Base-by-base conservation (phyloP, 2,329 filamentous ascomycete species). In the Penicillium italicum region DNA sequence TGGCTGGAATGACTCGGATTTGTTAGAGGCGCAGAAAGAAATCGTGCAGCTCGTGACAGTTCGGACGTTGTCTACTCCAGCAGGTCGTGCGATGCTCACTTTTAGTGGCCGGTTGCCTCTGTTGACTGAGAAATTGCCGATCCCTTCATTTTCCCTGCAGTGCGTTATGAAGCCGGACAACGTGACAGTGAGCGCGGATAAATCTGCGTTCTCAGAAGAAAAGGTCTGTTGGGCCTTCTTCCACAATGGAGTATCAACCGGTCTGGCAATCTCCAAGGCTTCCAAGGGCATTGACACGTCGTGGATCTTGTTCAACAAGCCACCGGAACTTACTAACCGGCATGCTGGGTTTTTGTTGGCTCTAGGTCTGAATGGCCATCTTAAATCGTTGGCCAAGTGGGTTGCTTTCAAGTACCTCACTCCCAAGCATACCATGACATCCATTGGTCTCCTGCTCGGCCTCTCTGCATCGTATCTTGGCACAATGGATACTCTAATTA, bases 171-270 rank as follows among this genome's bases (percentile, higher is more conserved):
- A 91, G 69, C 94, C 95, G 3, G 87, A 89, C 58, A 94, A 95
- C 61, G 91, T 91, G 34, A 95, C 90, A 2, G 89, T 99, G 30
- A 92, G 90, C n/a, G 91, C 94, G 7, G 94, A 99, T 69, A 91
- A 93, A 66, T 81, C 82, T 6, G 80, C 88, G 2, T 96, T 96
- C 67, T 93, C 90, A 0, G 94, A 99, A 74, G 94, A 99, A 66
- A 97, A 96, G 73, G 91, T 96, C 38, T 93, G 91, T 69, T 99
- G 94, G 94, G 92, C 93, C 0, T 99, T 97, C 74, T 99, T 99
- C 74, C 94, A 99, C 71, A 91, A 95, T 56, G 94, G 94, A 7
- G 93, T 95, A 30, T 89, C 93, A n/a, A 90, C 90, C 24, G 94
- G 94, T 3, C 77, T 99, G 26, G 90, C 91, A 55, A 96, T 99